Percentiles rank a stretch among this genome's conserved stretches.
Evolutionary conservation across 208 protist species (phyloP).

Genomic region (Trypanosoma conorhini): DNA sequence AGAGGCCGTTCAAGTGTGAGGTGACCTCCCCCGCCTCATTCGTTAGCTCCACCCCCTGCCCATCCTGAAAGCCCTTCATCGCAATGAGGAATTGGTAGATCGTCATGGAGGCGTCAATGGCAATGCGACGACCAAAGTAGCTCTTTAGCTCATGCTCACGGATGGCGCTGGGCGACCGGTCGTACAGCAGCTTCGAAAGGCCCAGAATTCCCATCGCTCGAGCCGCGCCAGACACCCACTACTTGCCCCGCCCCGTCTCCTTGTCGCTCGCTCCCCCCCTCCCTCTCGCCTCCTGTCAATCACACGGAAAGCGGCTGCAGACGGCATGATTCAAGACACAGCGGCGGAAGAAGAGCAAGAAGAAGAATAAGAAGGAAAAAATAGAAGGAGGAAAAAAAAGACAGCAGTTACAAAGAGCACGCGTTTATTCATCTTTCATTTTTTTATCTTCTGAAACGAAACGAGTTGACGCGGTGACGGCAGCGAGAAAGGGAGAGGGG

Average conservation of each 20-base stretch:
- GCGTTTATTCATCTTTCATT: neutral
- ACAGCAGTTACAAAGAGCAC: neutral
- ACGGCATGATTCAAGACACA: neutral
- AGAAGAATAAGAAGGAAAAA: neutral
- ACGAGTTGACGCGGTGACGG: no score
- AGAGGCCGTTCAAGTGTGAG: conserved; percentile 98
- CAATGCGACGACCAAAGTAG: conserved; percentile 98
- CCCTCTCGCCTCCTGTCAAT: neutral
- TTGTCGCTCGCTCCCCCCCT: neutral
- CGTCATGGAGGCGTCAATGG: conserved; percentile 99
- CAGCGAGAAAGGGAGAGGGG: no score
- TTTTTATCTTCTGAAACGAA: neutral
- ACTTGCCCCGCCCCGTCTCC: conserved; percentile 72
- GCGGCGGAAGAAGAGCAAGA: neutral
- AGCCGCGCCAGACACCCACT: neutral
- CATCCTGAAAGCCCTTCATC: conserved; percentile 91
- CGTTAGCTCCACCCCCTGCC: conserved; percentile 91
- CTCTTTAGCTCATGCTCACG: conserved; percentile 95
- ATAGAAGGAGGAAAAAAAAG: neutral
- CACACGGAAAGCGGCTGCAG: neutral
- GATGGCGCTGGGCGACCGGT: conserved; percentile 91
- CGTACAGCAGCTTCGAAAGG: conserved; percentile 95
- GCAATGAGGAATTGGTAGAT: conserved; percentile 99
- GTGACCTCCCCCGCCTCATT: conserved; percentile 98
- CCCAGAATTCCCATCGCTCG: conserved; percentile 97